Evolutionary conservation across 2,329 filamentous ascomycete genomes (phyloP).

Genomic region (Basipetospora chlamydospora): DNA sequence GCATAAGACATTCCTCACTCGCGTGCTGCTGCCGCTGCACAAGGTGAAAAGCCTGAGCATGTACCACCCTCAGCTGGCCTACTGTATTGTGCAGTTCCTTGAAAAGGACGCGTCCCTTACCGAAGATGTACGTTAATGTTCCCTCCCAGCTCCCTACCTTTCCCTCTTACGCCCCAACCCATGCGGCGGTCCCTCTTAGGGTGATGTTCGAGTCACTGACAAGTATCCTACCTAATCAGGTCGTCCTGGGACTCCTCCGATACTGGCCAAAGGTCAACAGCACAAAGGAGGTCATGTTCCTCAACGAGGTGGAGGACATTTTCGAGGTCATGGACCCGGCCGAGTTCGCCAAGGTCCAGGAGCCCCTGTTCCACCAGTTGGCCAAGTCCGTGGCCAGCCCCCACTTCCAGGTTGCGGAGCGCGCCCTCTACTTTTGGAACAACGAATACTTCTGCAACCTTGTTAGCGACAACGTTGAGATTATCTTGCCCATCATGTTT

Average conservation of each 20-base stretch:
- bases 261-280: constrained; percentile 99
- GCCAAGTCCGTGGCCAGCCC: constrained; percentile 97
- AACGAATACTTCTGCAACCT: constrained; percentile 99
- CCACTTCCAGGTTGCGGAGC: constrained; percentile 96
- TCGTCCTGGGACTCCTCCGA: constrained; percentile 82
- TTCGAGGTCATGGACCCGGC: constrained; percentile 99
- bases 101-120: constrained; percentile 96
- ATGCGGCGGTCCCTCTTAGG: no score
- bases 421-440: constrained; percentile 98
- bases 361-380: constrained; percentile 91
- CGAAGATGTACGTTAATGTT: constrained; percentile 64
- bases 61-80: constrained; percentile 97
- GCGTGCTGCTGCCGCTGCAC: constrained; percentile 84
- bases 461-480: constrained; percentile 96
- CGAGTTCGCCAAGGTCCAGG: constrained; percentile 97
- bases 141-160: constrained; percentile 7
- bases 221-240: constrained; percentile 43
- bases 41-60: constrained; percentile 99
- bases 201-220: background rate
- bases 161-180: background rate
- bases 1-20: constrained; percentile 92
- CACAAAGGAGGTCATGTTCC: constrained; percentile 98
- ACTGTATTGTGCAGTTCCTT: constrained; percentile 96
- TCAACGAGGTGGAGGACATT: constrained; percentile 98
- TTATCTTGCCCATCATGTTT: constrained; percentile 98